Evolutionary conservation across 768 basidiomycete species (phyloP).

Genomic region (Lentinula aciculospora): DNA sequence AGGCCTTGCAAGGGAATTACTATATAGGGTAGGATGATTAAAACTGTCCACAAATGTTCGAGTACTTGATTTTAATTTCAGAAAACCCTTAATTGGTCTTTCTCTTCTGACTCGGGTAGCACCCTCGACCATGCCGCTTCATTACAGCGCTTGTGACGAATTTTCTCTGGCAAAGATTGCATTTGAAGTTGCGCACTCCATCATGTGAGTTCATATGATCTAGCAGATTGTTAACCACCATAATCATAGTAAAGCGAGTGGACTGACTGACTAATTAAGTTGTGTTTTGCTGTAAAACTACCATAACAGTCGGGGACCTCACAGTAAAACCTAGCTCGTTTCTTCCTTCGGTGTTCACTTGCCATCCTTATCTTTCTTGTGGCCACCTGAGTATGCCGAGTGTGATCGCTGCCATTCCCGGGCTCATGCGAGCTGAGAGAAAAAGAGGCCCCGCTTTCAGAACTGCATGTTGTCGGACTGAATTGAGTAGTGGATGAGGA

Average conservation of each 20-base stretch:
- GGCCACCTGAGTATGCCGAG: neutral
- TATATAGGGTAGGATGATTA: too few relatives aligned
- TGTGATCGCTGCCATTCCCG: neutral
- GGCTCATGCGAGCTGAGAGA: neutral
- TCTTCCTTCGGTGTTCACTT: neutral
- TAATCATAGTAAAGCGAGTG: neutral
- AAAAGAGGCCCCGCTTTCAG: neutral
- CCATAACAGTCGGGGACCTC: neutral
- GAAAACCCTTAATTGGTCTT: too few relatives aligned
- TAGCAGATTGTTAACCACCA: neutral
- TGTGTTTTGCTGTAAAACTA: constrained; percentile 1
- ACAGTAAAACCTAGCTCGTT: neutral
- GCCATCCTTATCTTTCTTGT: neutral
- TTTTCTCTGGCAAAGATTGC: neutral
- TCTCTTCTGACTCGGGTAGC: neutral
- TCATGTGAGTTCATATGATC: neutral
- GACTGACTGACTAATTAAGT: neutral
- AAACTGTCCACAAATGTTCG: too few relatives aligned
- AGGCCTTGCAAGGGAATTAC: too few relatives aligned
- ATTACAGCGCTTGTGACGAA: neutral
- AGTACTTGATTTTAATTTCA: too few relatives aligned
- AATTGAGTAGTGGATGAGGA: neutral
- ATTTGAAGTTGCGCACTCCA: neutral
- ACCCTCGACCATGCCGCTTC: neutral
- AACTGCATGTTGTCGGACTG: neutral